Percentiles rank a stretch among this genome's conserved stretches.
These are phyloP conservation scores for Terana coerulea DNA, from an alignment of 768 basidiomycete genomes.

Conservation along the genomic window DNA sequence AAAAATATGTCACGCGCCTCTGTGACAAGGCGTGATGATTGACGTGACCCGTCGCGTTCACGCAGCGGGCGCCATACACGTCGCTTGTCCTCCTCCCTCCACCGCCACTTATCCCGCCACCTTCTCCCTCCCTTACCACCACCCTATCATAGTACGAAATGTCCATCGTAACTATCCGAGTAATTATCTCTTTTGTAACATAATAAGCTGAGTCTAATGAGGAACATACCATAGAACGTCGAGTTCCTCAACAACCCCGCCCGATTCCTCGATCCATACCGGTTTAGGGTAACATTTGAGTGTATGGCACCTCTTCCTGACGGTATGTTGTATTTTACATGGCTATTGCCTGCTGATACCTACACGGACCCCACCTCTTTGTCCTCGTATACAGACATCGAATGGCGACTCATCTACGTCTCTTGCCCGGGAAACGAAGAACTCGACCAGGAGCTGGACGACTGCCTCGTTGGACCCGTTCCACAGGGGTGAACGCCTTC, in stretches of 20 bases:
- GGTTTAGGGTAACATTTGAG: conserved; percentile 95
- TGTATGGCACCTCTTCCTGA: conserved; percentile 90
- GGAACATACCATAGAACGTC: conserved; percentile 53
- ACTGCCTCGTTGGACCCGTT: conserved; percentile 95
- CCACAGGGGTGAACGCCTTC: conserved; percentile 95
- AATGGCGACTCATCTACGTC: conserved; percentile 97
- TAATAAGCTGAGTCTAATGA: neutral
- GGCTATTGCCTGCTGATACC: neutral
- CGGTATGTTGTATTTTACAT: conserved; percentile 43
- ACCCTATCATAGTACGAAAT: conserved; percentile 35
- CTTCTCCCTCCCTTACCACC: too few relatives aligned
- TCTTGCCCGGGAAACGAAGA: conserved; percentile 89
- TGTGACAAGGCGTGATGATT: too few relatives aligned
- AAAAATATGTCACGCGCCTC: too few relatives aligned
- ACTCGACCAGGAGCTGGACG: conserved; percentile 95
- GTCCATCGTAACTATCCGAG: conserved; percentile 71
- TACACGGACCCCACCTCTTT: neutral
- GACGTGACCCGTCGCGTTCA: too few relatives aligned
- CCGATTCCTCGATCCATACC: conserved; percentile 85
- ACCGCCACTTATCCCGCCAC: too few relatives aligned
- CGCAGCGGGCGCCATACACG: too few relatives aligned
- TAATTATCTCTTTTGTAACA: conserved; percentile 18
- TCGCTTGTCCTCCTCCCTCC: too few relatives aligned
- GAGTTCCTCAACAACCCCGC: conserved; percentile 94
- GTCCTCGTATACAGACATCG: conserved; percentile 62